Evolutionary conservation across 495 filamentous ascomycete genomes (phyloP).

Genomic region (Thozetella sp.): DNA sequence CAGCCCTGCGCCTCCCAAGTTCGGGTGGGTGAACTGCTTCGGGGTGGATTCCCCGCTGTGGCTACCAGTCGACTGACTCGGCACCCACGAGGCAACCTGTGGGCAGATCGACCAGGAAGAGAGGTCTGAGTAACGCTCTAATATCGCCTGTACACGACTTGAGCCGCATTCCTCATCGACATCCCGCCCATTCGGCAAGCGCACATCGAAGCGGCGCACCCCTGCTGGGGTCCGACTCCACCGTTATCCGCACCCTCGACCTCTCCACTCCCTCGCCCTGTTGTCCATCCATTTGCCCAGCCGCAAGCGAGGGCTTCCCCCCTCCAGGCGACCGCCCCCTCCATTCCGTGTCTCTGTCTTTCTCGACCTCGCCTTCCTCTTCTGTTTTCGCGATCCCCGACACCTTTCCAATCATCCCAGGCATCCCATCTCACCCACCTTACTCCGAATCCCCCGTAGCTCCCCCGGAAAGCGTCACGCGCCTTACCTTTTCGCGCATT

Average conservation of each 20-base stretch:
- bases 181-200: constrained; percentile 1
- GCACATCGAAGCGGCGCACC: background rate
- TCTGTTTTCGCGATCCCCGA: background rate
- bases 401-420: background rate
- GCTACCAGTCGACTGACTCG: background rate
- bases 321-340: background rate
- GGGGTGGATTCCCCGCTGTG: no score
- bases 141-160: background rate
- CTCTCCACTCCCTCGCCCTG: constrained; percentile 1
- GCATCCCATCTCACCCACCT: background rate
- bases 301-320: background rate
- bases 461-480: background rate
- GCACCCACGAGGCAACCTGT: background rate
- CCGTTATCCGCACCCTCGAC: constrained; percentile 3
- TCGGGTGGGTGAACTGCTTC: no score
- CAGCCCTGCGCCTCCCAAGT: no score
- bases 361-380: background rate
- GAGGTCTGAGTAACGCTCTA: background rate
- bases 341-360: background rate
- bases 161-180: constrained; percentile 3
- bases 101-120: background rate
- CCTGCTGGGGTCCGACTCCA: background rate
- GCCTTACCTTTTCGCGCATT: background rate
- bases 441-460: background rate
- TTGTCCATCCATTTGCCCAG: constrained; percentile 1